Evolutionary conservation across 1,284 basidiomycete genomes (phyloP), one percentile per base, ranked within the genome.

Genomic region (Volvariella volvacea): DNA sequence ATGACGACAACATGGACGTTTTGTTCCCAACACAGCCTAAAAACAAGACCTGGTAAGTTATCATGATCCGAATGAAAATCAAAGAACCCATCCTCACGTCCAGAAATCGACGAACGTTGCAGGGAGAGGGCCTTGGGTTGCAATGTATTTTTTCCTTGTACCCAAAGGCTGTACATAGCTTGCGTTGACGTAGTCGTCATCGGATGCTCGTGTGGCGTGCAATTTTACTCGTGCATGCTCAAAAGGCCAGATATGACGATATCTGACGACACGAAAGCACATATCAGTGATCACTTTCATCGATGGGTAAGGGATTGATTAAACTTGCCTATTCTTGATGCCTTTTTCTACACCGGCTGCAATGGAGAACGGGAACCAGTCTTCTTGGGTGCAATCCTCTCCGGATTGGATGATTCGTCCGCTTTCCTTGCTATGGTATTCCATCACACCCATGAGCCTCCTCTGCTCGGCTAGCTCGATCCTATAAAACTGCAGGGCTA

Each of bases 271-370:
- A 47, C 50, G 41, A 44, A 31, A 10, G 22, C 25, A n/a, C n/a
- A 28, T 28, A 28, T 28, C 25, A 28, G 25, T 12, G 25, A 28
- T 28, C 25, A 28, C 6, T 12, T 6, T 28, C 12, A 28, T 28
- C 25, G 25, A 28, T 12, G 25, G 25, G 25, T 28, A 28, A 28
- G 12, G 25, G 43, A 6, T 41, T 22, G 22, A 41, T 34, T 20
- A n/a, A 4, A 70, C 80, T 39, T 46, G 89, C 89, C 86, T 74
- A 56, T 98, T 98, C 72, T 98, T 94, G 9, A 82, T 75, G 9
- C 95, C 95, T 53, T 95, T 90, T 66, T 98, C 95, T 3, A 99
- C 78, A 2, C 92, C 95, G 3, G 95, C 95, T 0, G 91, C 92
- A 53, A 99, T 99, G 48, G 91, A 93, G 63, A 87, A 97, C 57